Base-by-base conservation (phyloP, 371 early-diverging fungal genomes). In the Rhizomucor pusillus region DNA sequence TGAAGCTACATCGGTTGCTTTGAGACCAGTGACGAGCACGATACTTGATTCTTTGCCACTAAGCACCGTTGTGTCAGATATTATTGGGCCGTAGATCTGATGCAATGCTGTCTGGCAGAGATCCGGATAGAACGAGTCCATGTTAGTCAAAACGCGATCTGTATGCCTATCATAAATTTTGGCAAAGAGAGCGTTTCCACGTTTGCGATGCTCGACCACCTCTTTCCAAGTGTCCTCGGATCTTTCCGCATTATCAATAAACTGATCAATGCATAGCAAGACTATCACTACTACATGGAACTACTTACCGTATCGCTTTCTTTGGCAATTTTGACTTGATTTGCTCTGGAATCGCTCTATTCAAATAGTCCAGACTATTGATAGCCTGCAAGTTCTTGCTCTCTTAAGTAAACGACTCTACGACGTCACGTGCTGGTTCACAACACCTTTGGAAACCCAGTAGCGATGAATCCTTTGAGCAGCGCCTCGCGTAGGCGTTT, bases 151-250 rank as follows among this genome's bases (percentile, higher is more conserved):
- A 14, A 70, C 66, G 39, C 63, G 67, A 1, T 70, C 59, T 0
- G 66, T 66, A 44, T 70, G 68, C 11, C 59, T 54, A 22, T 62
- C 65, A 49, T 74, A 74, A 9, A 68, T 74, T 22, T 49, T 66
- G 5, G 46, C 61, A 46, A 71, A 71, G 10, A 74, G 52, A 0
- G 25, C 43, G 46, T 16, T 60, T 23, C 75, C 86, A 4, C 78
- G 71, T 33, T 85, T 81, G 12, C 94, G 68, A 44, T 90, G 71
- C 29, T 73, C 75, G 7, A 88, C 50, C 25, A 89, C 84, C 64
- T 94, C 92, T 67, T 91, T 88, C 95, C 95, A 95, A 10, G 55
- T 43, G 2, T 63, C 57, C 37, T 70, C 71, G n/a, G 54, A 43
- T 34, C 63, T 57, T 11, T 49, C 34, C 19, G 22, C 14, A 46